Conservation (phyloP, 257 asterid genomes). For the Galeopsis tetrahit region DNA sequence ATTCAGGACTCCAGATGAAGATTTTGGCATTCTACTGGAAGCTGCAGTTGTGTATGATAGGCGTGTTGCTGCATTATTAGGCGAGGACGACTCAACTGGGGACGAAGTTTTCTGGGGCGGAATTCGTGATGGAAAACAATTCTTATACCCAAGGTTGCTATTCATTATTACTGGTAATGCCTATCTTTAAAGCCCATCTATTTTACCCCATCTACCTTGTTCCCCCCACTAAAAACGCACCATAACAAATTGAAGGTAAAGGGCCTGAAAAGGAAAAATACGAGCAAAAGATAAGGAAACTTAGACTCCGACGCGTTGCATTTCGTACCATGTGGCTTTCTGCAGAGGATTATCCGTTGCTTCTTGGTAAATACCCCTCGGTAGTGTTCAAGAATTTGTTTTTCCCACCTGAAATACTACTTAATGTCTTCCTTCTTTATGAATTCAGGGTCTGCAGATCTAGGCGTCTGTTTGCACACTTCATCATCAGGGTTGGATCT, state of each 20-base stretch:
- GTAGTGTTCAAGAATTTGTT: background rate
- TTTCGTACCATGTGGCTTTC: slow-evolving; percentile 97
- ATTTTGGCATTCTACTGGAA: slow-evolving; percentile 86
- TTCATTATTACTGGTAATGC: slow-evolving; percentile 88
- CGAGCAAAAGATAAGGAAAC: slow-evolving; percentile 76
- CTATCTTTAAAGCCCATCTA: slow-evolving; percentile 8
- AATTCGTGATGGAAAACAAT: slow-evolving; percentile 60
- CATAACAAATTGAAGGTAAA: slow-evolving; percentile 61
- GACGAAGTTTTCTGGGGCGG: slow-evolving; percentile 75
- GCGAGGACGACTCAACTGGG: slow-evolving; percentile 70
- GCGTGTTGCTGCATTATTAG: slow-evolving; percentile 79
- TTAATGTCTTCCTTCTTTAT: slow-evolving; percentile 31
- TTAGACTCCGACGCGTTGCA: slow-evolving; percentile 87
- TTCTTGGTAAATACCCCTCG: slow-evolving; percentile 71
- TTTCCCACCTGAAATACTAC: background rate
- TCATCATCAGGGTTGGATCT: slow-evolving; percentile 96
- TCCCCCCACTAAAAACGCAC: slow-evolving; percentile 6
- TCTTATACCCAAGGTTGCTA: slow-evolving; percentile 77
- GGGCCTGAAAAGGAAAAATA: slow-evolving; percentile 98
- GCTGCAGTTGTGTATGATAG: slow-evolving; percentile 98
- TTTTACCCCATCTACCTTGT: background rate
- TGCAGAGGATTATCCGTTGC: slow-evolving; percentile 95
- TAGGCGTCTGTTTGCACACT: slow-evolving; percentile 94
- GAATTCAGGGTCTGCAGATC: slow-evolving; percentile 84
- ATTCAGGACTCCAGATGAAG: slow-evolving; percentile 96